Percentiles rank a stretch among this genome's conserved stretches.
Conservation (phyloP, 768 basidiomycete genomes). For the Leccinum broughii region DNA sequence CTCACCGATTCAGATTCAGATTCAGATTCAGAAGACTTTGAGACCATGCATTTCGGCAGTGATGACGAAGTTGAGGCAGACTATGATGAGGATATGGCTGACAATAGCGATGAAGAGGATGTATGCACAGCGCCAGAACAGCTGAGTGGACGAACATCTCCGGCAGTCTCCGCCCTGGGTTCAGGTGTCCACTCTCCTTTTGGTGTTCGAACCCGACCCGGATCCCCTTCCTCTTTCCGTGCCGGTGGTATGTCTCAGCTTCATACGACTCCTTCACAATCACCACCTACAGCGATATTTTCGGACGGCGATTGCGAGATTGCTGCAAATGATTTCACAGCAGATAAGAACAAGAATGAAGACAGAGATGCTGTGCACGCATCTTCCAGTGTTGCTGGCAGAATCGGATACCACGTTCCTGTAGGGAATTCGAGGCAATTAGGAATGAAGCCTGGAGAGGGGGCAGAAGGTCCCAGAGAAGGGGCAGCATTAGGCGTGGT, state of each 20-base stretch:
- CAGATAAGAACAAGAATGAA: conserved; percentile 8
- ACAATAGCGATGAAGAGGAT: conserved; percentile 30
- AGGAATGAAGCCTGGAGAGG: conserved; percentile 6
- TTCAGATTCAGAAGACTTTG: conserved; percentile 29
- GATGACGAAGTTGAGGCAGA: conserved; percentile 30
- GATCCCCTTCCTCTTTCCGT: conserved; percentile 8
- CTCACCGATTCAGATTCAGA: conserved; percentile 27
- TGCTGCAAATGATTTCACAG: not conserved
- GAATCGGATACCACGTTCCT: conserved; percentile 4
- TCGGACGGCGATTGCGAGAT: conserved; percentile 1
- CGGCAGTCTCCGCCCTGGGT: conserved; percentile 25
- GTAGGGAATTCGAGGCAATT: not conserved
- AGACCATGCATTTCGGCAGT: conserved; percentile 13
- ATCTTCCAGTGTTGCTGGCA: conserved; percentile 6
- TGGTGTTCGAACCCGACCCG: conserved; percentile 4
- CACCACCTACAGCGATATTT: conserved; percentile 12
- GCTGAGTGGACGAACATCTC: conserved; percentile 27
- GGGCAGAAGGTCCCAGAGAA: conserved; percentile 7
- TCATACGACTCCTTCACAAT: conserved; percentile 5
- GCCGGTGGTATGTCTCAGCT: conserved; percentile 1
- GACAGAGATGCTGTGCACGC: not conserved
- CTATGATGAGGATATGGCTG: conserved; percentile 31
- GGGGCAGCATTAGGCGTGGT: conserved; percentile 18
- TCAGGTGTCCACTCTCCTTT: conserved; percentile 12
- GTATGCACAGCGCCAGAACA: conserved; percentile 25